Conservation (phyloP, 78 protist species). For the Andalucia godoyi region DNA sequence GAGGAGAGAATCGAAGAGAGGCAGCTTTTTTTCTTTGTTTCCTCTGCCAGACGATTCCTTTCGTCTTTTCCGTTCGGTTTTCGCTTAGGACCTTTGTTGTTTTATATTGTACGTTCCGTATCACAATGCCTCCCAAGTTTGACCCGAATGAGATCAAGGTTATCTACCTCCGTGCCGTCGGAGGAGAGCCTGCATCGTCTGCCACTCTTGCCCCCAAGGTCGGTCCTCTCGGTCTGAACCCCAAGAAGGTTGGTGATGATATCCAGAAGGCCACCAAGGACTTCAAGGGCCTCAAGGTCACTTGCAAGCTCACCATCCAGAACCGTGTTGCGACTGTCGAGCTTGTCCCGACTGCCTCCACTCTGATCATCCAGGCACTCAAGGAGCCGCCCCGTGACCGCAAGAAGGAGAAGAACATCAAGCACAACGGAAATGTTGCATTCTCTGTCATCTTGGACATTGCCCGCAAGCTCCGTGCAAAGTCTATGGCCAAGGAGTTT, state of each 20-base stretch:
- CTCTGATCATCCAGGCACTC: slow-evolving; percentile 88
- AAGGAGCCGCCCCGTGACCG: slow-evolving; percentile 97
- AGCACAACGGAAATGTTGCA: slow-evolving; percentile 88
- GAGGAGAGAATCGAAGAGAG: too few species aligned
- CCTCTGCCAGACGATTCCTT: too few species aligned
- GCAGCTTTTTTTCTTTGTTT: too few species aligned
- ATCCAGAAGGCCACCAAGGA: slow-evolving; percentile 87
- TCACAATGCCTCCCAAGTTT: slow-evolving; percentile 52
- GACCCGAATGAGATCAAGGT: slow-evolving; percentile 28
- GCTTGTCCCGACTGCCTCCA: slow-evolving; percentile 91
- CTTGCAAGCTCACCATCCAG: slow-evolving; percentile 77
- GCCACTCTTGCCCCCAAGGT: slow-evolving; percentile 95
- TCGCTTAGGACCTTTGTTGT: too few species aligned
- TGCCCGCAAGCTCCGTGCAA: slow-evolving; percentile 71
- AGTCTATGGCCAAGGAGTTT: slow-evolving; percentile 70
- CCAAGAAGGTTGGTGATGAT: slow-evolving; percentile 96
- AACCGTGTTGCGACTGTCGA: slow-evolving; percentile 86
- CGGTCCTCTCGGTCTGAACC: slow-evolving; percentile 97
- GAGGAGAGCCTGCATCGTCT: slow-evolving; percentile 90
- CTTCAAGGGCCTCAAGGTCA: slow-evolving; percentile 92
- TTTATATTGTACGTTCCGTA: neutral
- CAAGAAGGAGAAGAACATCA: slow-evolving; percentile 95
- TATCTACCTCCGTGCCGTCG: slow-evolving; percentile 82
- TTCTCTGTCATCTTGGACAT: slow-evolving; percentile 70
- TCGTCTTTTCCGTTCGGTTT: too few species aligned